Base-by-base conservation (phyloP, 1,284 basidiomycete genomes). In the Vanrija sp. region DNA sequence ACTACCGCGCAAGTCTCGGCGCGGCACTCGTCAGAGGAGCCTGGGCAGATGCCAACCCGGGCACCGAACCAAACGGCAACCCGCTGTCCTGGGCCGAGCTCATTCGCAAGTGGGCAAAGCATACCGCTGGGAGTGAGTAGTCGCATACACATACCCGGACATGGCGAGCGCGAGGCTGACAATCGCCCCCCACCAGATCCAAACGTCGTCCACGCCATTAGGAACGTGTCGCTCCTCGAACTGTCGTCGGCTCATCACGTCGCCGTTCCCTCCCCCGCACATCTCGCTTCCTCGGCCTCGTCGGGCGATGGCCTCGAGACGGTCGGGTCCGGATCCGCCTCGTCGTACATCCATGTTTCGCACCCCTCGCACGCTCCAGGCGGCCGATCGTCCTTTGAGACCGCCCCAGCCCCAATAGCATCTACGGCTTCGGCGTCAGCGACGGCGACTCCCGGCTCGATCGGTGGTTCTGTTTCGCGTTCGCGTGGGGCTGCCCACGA, bases 21-120 rank as follows among this genome's bases (percentile, higher is more conserved):
- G 59, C 60, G 4, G 75, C 71, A 8, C 59, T 77, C n/a, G 52
- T 72, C 6, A 56, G 62, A 37, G 76, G 76, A 19, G 60, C 63
- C 14, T 77, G 76, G 76, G 64, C 65, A 20, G 71, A 73, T 15
- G 44, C 60, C 6, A 59, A 70, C 25, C 87, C 88, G 0, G 87
- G 84, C 3, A 85, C 81, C 59, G 78, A 83, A 0, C 81, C 81
- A 12, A 84, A 84, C 45, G 85, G 82, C 16, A 62, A 69, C 0
- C 65, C 73, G 8, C 71, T 94, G 25, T 78, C 83, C 12, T 94
- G 90, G 91, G 79, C 82, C 3, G 87, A 91, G 64, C 81, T 92
- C 16, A 76, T 92, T 23, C 81, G 89, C 62, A 94, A 95, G 72
- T 92, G 90, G 79, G 86, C 87, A 65, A 94, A 93, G 66, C 90